Evolutionary conservation across 768 basidiomycete genomes (phyloP).

Genomic region (Gloeostereum incarnatum): DNA sequence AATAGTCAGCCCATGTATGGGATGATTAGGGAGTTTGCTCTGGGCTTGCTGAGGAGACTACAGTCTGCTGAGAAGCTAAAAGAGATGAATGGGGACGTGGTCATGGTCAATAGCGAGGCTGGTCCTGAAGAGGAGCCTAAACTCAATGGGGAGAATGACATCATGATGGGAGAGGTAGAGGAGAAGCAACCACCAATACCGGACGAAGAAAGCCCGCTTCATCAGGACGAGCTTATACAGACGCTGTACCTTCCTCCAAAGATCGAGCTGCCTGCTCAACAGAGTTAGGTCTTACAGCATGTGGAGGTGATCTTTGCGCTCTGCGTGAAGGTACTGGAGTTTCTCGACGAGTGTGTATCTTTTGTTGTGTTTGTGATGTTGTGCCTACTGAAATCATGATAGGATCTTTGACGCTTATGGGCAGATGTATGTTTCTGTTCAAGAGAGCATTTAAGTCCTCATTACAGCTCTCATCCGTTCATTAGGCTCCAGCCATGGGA

Average conservation of each 20-base stretch:
- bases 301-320: conserved; percentile 90
- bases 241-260: conserved; percentile 73
- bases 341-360: conserved; percentile 73
- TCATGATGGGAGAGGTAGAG: conserved; percentile 13
- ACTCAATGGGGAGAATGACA: conserved; percentile 14
- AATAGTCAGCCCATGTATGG: conserved; percentile 73
- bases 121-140: conserved; percentile 5
- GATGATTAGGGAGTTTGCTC: conserved; percentile 76
- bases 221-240: conserved; percentile 62
- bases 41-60: conserved; percentile 78
- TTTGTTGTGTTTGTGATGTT: too few species aligned
- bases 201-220: conserved; percentile 69
- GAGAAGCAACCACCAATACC: conserved; percentile 43
- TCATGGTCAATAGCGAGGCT: conserved; percentile 14
- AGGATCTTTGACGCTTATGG: conserved; percentile 87
- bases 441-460: conserved; percentile 77
- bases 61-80: conserved; percentile 34
- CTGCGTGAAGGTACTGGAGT: conserved; percentile 82
- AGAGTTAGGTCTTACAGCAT: conserved; percentile 82
- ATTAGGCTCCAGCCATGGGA: conserved; percentile 78
- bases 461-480: conserved; percentile 86
- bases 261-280: conserved; percentile 67
- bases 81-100: conserved; percentile 8
- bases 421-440: conserved; percentile 74
- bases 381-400: conserved; percentile 10